Base-by-base conservation (phyloP, 768 basidiomycete genomes). In the Pleurotus eryngii region DNA sequence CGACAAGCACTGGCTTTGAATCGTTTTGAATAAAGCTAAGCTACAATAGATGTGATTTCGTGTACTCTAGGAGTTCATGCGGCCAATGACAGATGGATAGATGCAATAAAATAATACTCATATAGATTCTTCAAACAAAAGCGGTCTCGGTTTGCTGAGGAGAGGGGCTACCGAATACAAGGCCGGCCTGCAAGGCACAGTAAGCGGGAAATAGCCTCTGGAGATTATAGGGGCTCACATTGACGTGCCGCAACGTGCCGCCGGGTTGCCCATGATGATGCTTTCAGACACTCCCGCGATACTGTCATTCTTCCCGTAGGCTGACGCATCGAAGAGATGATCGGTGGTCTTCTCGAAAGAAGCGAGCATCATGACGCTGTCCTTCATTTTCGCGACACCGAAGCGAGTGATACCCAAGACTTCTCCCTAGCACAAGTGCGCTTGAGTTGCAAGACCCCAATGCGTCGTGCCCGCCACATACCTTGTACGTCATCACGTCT, bases 331-430 rank as follows among this genome's bases (percentile, higher is more conserved):
- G 73, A 99, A 99, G 59, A 99, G 75, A 71, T 99, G 97, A 76
- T 99, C 97, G 12, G 97, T 99, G 14, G 97, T 98, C 77, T 98
- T 98, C 74, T 99, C 97, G 72, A 99, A 99, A 22, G 94, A 97
- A 8, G 97, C 97, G 65, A 98, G 78, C 97, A 98, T 99, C 65
- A 99, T 83, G 0, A 98, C 95, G 65, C 92, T 94, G 72, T 99
- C 97, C 72, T 98, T 98, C 94, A 98, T 98, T 76, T 98, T 98
- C 6, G 95, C 92, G 22, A 99, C 96, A 67, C 97, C 97, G 72
- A 98, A 98, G 27, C 97, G 90, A 5, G 97, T 99, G 70, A 99
- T 98, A 46, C 97, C 97, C 51, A 99, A 76, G 1, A 98, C 95
- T 69, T 98, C 96, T 43, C 97, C 97, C 92, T 95, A 68, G 17